phyloP scores from a whole-genome alignment of 2,329 filamentous ascomycete species.

The Teratosphaeria epicoccoides region DNA sequence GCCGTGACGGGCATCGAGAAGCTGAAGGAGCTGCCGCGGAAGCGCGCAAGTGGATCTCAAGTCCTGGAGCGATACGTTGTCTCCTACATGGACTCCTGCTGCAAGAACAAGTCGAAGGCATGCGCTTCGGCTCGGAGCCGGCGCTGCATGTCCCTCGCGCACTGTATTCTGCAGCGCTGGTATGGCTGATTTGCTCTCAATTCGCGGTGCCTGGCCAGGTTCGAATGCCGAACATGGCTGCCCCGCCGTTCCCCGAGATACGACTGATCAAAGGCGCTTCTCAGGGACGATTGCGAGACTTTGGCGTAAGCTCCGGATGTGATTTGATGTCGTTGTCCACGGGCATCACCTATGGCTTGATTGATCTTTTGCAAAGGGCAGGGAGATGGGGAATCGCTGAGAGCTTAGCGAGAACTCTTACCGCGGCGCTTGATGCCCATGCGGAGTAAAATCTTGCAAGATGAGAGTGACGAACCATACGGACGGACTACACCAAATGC shows the following conservation, averaged over 20 bases:
- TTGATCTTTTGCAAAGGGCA: neutral
- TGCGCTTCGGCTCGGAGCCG: neutral
- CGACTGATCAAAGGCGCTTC: neutral
- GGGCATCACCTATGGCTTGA: neutral
- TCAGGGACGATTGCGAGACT: neutral
- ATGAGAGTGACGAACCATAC: no score
- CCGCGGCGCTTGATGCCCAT: neutral
- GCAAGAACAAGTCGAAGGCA: neutral
- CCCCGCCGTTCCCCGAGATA: neutral
- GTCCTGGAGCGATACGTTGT: neutral
- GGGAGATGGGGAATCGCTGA: neutral
- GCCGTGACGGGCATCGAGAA: neutral
- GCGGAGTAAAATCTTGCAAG: no score
- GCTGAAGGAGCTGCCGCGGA: neutral
- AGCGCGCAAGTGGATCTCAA: neutral
- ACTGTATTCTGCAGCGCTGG: neutral
- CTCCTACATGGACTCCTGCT: neutral
- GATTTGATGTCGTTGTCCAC: neutral
- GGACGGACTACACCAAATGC: no score
- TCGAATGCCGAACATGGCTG: neutral
- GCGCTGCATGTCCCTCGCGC: neutral
- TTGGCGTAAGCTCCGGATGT: neutral
- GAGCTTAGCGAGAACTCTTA: neutral
- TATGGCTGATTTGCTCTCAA: neutral
- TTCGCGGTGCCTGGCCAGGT: neutral